Evolutionary conservation across 2,329 filamentous ascomycete species (phyloP), one percentile per base, ranked within the genome.

Genomic region (Incumbomyces lentus): DNA sequence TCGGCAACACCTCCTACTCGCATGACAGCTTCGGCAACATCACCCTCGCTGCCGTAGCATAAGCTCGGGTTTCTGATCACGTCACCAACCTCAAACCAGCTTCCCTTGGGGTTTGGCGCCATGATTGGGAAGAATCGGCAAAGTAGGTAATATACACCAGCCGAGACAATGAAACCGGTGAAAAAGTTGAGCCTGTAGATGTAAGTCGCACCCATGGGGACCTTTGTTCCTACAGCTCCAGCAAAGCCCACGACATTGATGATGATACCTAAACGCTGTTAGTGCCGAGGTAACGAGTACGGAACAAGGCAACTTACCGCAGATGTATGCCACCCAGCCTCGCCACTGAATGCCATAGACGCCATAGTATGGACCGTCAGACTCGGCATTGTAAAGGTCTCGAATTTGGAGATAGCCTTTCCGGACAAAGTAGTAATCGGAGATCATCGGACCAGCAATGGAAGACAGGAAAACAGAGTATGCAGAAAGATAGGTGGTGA

Each of bases 141-240:
- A 1, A 94, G 70, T 0, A 62, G 46, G 68, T 77, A 93, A 66
- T 95, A 95, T 6, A 81, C 66, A 0, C 53, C 60, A 0, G 70
- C 69, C 0, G 86, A 76, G 10, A 93, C 75, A 39, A 86, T 70
- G 61, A 94, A 89, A 0, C 89, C 89, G 36, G 76, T 76, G 62
- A 95, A 93, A 70, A 89, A 95, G 65, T 95, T 95, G 57, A 95
- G 60, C 54, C 88, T 85, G 70, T 94, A 95, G 49, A 95, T 79
- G 60, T 93, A 93, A 1, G 75, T 79, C 0, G 90, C 89, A 1
- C 83, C 88, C 5, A 77, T 69, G 0, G 90, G 89, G 0, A 95
- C 86, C 0, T 46, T 60, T 16, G 62, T 64, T 1, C 86, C 86
- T 19, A 95, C 76, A 0, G 84, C 87, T 2, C 86, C 88, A 1